Conservation (phyloP, 2,329 filamentous ascomycete genomes). For the Plectosphaerella plurivora region DNA sequence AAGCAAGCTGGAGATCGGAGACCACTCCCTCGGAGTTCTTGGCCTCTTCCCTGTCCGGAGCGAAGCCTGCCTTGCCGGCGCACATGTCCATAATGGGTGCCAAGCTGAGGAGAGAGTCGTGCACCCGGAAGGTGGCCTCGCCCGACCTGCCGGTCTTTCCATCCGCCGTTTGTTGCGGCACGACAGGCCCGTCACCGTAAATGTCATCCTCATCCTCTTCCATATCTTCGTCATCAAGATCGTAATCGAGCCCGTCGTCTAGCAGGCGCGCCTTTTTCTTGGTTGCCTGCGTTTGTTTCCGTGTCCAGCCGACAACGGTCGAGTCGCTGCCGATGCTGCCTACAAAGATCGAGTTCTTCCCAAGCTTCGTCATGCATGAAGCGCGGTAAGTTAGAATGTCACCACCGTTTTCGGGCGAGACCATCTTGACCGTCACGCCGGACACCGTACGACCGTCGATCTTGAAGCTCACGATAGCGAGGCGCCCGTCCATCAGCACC, state of each 20-base stretch:
- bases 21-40: constrained; percentile 40
- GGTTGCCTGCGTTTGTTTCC: constrained; percentile 55
- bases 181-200: constrained; percentile 41
- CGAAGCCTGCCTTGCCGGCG: constrained; percentile 53
- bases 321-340: constrained; percentile 85
- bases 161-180: constrained; percentile 25
- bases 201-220: constrained; percentile 61
- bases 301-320: constrained; percentile 73
- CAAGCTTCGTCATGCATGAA: constrained; percentile 66
- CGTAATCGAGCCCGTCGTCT: constrained; percentile 49
- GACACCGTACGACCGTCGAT: constrained; percentile 91
- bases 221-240: constrained; percentile 49
- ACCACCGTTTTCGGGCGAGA: constrained; percentile 61
- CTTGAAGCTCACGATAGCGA: constrained; percentile 75
- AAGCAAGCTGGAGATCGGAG: constrained; percentile 56
- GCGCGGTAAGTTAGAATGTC: constrained; percentile 55
- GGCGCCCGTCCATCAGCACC: constrained; percentile 67
- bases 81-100: constrained; percentile 75
- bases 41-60: constrained; percentile 39
- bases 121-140: constrained; percentile 68
- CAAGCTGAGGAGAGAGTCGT: constrained; percentile 73
- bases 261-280: constrained; percentile 58
- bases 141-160: constrained; percentile 44
- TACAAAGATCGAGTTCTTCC: constrained; percentile 69
- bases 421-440: constrained; percentile 67